A percentile compares a stretch with the other conserved stretches of the same genome.
Conservation (phyloP, 2,329 filamentous ascomycete genomes). For the Talaromyces sp. region DNA sequence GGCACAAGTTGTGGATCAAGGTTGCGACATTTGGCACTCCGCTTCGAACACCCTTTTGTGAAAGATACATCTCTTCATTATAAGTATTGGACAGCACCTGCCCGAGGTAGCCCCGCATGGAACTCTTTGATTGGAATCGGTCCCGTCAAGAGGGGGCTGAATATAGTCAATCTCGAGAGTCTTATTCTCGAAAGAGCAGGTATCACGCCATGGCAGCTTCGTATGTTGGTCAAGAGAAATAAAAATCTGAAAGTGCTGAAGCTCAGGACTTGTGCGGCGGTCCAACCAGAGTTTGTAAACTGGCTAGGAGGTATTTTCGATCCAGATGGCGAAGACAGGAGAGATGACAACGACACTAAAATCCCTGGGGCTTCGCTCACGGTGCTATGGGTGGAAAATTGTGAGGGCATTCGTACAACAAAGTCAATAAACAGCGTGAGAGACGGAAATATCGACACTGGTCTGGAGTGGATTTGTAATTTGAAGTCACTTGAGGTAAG, state of each 20-base stretch:
- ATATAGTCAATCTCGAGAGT: slow-evolving; percentile 29
- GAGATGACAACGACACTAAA: background rate
- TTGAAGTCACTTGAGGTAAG: slow-evolving; percentile 28
- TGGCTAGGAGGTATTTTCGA: slow-evolving; percentile 33
- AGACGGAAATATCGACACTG: slow-evolving; percentile 19
- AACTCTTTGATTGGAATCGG: slow-evolving; percentile 35
- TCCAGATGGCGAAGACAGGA: slow-evolving; percentile 21
- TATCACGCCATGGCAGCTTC: slow-evolving; percentile 36
- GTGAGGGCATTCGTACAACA: slow-evolving; percentile 24
- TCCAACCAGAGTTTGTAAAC: slow-evolving; percentile 35
- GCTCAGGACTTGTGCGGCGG: slow-evolving; percentile 35
- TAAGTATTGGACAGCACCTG: slow-evolving; percentile 31
- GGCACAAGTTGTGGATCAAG: slow-evolving; percentile 25
- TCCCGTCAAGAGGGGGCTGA: slow-evolving; percentile 22
- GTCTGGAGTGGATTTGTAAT: slow-evolving; percentile 31
- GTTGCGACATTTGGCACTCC: slow-evolving; percentile 35
- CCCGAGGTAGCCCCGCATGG: slow-evolving; percentile 32
- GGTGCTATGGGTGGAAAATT: slow-evolving; percentile 33
- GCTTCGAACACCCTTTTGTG: slow-evolving; percentile 37
- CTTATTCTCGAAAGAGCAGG: slow-evolving; percentile 35
- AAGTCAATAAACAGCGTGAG: slow-evolving; percentile 19
- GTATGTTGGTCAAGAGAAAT: slow-evolving; percentile 34
- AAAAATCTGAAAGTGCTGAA: slow-evolving; percentile 30
- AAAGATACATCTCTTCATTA: slow-evolving; percentile 32
- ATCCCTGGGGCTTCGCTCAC: slow-evolving; percentile 28